Base-by-base conservation (phyloP, 345 rosid genomes). In the Salix exigua region DNA sequence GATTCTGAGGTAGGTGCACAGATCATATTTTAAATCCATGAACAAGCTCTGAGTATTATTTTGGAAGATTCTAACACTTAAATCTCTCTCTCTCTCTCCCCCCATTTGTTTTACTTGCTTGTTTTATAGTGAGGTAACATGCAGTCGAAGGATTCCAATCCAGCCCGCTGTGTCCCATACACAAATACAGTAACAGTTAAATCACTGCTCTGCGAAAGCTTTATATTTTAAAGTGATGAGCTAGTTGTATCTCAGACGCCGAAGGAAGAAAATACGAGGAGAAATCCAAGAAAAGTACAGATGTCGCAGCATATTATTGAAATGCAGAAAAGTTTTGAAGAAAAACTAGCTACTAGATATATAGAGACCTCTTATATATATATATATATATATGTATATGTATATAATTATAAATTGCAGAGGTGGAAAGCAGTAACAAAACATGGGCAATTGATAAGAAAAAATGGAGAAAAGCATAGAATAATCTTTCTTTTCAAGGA, bases 51-150 rank as follows among this genome's bases (percentile, higher is more conserved):
- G 63, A 58, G 63, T 2, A 23, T 58, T 23, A 63, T 28, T 42
- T 79, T 50, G 62, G 77, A 79, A 82, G 79, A 79, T 79, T 79
- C 80, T 64, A 75, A 50, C 61, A 18, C 35, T 6, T 8, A 44
- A 50, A 17, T 31, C 50, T 18, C 65, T 68, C 46, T 5, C 53
- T 78, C 66, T 61, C 74, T 65, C 51, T 28, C 58, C 71, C 26
- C 38, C 68, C 21, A 7, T 68, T n/a, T 75, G 48, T 82, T 73
- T 75, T 78, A 68, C 51, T n/a, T 69, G 23, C 26, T 79, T 76
- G 82, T 76, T 76, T 68, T 79, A 12, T 53, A 76, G 80, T 46
- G 70, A 46, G 38, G 63, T 58, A 51, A 76, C 40, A 13, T 66
- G 4, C 16, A 48, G 35, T 73, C 63, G 72, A 69, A 63, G 38